A percentile compares a stretch with the other conserved stretches of the same genome.
phyloP scores from a whole-genome alignment of 768 basidiomycete species.

The Clitopilus hobsonii region DNA sequence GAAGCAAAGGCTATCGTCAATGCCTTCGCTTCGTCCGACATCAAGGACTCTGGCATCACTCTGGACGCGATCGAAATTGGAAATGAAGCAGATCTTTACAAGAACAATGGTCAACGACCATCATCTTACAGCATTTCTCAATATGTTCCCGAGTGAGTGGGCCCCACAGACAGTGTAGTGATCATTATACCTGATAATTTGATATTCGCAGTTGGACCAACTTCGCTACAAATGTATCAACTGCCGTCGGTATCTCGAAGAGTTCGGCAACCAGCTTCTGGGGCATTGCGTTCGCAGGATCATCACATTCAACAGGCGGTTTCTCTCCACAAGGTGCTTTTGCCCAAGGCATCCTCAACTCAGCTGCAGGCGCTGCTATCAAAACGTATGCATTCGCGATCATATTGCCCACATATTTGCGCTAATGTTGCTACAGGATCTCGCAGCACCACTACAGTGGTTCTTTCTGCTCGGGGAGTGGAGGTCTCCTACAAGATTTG shows the following conservation, averaged over 20 bases:
- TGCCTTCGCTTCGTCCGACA: constrained; percentile 38
- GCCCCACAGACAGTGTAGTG: not conserved
- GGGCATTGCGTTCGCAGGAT: constrained; percentile 45
- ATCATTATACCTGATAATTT: not conserved
- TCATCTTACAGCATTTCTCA: constrained; percentile 33
- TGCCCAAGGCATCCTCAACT: constrained; percentile 42
- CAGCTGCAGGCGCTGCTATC: constrained; percentile 44
- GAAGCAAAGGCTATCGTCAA: constrained; percentile 42
- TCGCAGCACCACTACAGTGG: constrained; percentile 60
- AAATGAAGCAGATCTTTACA: constrained; percentile 58
- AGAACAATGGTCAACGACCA: constrained; percentile 36
- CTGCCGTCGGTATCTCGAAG: constrained; percentile 30
- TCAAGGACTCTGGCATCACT: constrained; percentile 35
- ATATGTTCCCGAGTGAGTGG: constrained; percentile 46
- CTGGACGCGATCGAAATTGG: constrained; percentile 60
- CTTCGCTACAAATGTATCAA: constrained; percentile 46
- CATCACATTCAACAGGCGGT: constrained; percentile 38
- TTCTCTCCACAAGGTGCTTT: constrained; percentile 65
- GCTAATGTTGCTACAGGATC: constrained; percentile 28
- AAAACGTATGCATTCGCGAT: constrained; percentile 35
- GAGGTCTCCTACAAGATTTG: constrained; percentile 52
- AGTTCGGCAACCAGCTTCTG: constrained; percentile 40
- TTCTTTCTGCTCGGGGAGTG: constrained; percentile 53
- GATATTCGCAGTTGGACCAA: constrained; percentile 43
- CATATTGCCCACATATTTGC: not conserved